These are phyloP conservation scores for Phanerodontia chrysosporium DNA, from an alignment of 768 basidiomycete genomes.

Conservation along the genomic window DNA sequence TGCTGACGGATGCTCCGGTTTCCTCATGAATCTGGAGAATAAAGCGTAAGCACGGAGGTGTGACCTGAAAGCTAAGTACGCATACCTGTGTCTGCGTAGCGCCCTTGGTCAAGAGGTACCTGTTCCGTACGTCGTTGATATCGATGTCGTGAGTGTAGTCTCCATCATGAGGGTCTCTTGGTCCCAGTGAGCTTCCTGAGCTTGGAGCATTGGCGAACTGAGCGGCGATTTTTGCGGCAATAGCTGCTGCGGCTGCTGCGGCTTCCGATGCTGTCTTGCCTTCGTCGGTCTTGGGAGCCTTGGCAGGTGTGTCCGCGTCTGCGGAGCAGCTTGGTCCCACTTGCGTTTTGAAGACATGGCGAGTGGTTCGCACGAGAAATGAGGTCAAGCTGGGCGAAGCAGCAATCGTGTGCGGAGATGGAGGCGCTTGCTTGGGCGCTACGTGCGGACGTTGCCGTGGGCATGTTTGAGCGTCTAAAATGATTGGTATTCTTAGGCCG, in stretches of 20 bases:
- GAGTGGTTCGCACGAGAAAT: neutral
- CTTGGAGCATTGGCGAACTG: constrained; percentile 56
- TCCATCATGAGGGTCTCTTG: constrained; percentile 67
- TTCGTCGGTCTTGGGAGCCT: constrained; percentile 44
- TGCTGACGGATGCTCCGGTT: constrained; percentile 88
- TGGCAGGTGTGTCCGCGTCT: constrained; percentile 39
- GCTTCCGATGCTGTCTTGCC: constrained; percentile 63
- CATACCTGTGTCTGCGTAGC: constrained; percentile 87
- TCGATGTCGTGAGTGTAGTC: constrained; percentile 91
- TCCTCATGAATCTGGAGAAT: constrained; percentile 75
- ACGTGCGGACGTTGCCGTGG: neutral
- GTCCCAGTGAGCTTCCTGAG: constrained; percentile 37
- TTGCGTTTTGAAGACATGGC: constrained; percentile 72
- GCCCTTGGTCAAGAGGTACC: constrained; percentile 92
- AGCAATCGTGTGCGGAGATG: neutral
- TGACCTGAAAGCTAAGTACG: neutral
- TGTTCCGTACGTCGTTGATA: constrained; percentile 93
- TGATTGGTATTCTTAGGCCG: no score
- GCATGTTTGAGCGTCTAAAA: neutral
- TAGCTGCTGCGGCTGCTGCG: constrained; percentile 77
- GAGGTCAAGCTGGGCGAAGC: neutral
- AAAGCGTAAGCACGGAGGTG: neutral
- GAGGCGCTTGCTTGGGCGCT: neutral
- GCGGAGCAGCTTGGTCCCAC: constrained; percentile 65
- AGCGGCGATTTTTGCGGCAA: constrained; percentile 93